A percentile compares a stretch with the other conserved stretches of the same genome.
These are phyloP conservation scores for Termitomyces sp. DNA, from an alignment of 768 basidiomycete genomes.

Conservation along the genomic window DNA sequence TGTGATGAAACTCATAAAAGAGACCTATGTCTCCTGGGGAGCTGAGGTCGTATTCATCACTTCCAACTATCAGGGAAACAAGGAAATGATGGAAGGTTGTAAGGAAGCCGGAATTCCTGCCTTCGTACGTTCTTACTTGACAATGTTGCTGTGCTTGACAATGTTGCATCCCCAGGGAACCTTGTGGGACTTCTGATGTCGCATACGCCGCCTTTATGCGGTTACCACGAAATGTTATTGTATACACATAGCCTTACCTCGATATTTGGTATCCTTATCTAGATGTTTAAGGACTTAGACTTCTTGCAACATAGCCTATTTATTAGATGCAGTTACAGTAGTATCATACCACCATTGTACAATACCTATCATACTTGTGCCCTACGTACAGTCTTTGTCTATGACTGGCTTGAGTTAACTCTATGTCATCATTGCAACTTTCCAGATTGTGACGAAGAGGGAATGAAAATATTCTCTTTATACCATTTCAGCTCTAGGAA, in stretches of 20 bases:
- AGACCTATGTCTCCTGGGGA: conserved; percentile 69
- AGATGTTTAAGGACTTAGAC: not conserved
- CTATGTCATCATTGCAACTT: not conserved
- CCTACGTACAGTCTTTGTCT: not conserved
- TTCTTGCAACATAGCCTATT: not conserved
- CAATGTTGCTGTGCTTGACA: not conserved
- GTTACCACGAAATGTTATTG: not conserved
- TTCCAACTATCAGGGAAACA: conserved; percentile 72
- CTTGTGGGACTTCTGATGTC: conserved; percentile 62
- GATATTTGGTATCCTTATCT: not conserved
- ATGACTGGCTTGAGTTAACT: not conserved
- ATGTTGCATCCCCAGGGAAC: conserved; percentile 38
- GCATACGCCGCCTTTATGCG: not conserved
- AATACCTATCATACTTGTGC: too few species aligned
- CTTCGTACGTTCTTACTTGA: conserved; percentile 35
- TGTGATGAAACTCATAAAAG: conserved; percentile 71
- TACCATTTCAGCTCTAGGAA: conserved; percentile 74
- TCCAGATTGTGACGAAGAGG: conserved; percentile 7
- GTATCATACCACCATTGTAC: not conserved
- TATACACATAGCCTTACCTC: too few species aligned
- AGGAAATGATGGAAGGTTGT: conserved; percentile 80
- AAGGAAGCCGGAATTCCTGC: conserved; percentile 66
- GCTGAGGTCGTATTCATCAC: conserved; percentile 85
- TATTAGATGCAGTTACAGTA: not conserved
- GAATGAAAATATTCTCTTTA: conserved; percentile 64